These are phyloP conservation scores for Diaporthe ilicicola DNA, from an alignment of 2,329 filamentous ascomycete species.

Conservation along the genomic window DNA sequence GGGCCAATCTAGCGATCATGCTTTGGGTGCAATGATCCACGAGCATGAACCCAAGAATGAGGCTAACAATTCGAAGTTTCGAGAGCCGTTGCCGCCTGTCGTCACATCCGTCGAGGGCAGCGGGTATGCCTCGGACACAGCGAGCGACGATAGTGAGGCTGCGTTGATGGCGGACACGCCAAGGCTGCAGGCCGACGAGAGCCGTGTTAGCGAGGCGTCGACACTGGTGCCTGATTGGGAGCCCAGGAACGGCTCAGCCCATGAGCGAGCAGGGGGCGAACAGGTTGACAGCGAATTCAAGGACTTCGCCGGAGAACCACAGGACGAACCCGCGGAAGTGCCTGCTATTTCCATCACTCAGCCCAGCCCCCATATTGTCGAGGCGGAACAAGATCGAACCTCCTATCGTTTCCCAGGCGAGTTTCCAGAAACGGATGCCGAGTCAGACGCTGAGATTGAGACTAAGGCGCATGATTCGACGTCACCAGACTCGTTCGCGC, in stretches of 20 bases:
- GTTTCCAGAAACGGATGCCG: conserved; percentile 58
- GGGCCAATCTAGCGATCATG: conserved; percentile 68
- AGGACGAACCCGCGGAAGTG: conserved; percentile 37
- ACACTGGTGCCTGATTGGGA: conserved; percentile 25
- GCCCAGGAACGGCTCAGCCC: conserved; percentile 4
- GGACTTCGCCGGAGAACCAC: conserved; percentile 19
- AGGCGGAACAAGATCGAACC: conserved; percentile 37
- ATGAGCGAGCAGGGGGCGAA: not conserved
- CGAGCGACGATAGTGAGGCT: conserved; percentile 51
- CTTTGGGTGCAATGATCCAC: conserved; percentile 64
- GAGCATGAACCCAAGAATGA: conserved; percentile 62
- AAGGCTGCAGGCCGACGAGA: conserved; percentile 35
- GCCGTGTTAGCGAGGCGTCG: conserved; percentile 32
- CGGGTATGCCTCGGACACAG: conserved; percentile 70
- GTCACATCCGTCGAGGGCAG: conserved; percentile 74
- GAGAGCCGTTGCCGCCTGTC: conserved; percentile 74
- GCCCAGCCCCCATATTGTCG: conserved; percentile 49
- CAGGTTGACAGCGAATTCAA: conserved; percentile 32
- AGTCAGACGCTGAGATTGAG: conserved; percentile 22
- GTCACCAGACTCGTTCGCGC: conserved; percentile 16
- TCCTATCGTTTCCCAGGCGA: conserved; percentile 64
- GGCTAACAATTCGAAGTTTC: conserved; percentile 64
- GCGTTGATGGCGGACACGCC: conserved; percentile 37
- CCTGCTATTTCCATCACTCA: conserved; percentile 56
- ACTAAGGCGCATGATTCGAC: not conserved